Conservation (phyloP, 176 grass and related monocot genomes). For the Musa schizocarpa region DNA sequence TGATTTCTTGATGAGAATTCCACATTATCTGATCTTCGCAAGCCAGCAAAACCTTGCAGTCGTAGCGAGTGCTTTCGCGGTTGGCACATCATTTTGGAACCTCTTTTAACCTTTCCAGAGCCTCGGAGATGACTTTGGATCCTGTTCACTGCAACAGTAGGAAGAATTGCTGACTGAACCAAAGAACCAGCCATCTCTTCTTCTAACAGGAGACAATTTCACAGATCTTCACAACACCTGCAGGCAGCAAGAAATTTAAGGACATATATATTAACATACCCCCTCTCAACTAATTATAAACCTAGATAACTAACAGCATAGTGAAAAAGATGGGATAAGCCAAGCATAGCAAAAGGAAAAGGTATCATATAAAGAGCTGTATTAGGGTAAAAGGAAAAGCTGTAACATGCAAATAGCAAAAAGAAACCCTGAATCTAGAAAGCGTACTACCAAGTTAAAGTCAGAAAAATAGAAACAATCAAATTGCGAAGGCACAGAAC, state of each 20-base stretch:
- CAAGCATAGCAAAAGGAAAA: neutral
- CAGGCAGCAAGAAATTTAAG: neutral
- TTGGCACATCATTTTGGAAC: slow-evolving; percentile 42
- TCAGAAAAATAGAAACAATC: too few relatives aligned
- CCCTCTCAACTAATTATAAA: neutral
- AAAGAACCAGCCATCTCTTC: slow-evolving; percentile 63
- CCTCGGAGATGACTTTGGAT: slow-evolving; percentile 18
- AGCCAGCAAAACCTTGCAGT: slow-evolving; percentile 55
- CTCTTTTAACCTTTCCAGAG: slow-evolving; percentile 24
- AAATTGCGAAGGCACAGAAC: too few relatives aligned
- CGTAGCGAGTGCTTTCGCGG: slow-evolving; percentile 27
- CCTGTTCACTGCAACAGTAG: slow-evolving; percentile 24
- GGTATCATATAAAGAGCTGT: too few relatives aligned
- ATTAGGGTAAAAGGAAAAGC: too few relatives aligned
- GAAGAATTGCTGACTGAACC: slow-evolving; percentile 60
- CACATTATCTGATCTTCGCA: slow-evolving; percentile 39
- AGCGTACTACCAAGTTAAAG: too few relatives aligned
- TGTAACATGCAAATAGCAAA: too few relatives aligned
- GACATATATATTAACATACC: neutral
- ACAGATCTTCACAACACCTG: neutral
- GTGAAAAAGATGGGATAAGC: neutral
- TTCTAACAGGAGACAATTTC: neutral
- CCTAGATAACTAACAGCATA: neutral
- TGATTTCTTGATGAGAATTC: slow-evolving; percentile 31
- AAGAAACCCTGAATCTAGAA: too few relatives aligned